Conservation (phyloP, 306 rosid genomes). For the Vigna nakashimae region DNA sequence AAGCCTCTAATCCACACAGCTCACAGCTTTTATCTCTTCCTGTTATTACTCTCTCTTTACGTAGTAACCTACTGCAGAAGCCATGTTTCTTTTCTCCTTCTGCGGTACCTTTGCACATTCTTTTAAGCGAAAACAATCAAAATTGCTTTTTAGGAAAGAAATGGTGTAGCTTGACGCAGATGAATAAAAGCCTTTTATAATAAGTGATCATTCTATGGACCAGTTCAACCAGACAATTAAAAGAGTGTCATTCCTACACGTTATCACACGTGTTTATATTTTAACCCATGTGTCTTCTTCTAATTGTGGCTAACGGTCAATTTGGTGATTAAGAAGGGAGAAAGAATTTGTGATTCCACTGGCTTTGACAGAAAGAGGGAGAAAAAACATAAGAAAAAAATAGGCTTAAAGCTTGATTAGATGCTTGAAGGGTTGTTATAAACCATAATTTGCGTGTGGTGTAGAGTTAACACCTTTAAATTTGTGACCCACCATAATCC, state of each 20-base stretch:
- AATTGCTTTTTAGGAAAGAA: slow-evolving; percentile 5
- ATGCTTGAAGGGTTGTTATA: slow-evolving; percentile 48
- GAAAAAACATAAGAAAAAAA: too few relatives aligned
- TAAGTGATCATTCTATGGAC: slow-evolving; percentile 9
- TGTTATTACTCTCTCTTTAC: slow-evolving; percentile 37
- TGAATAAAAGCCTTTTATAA: slow-evolving; percentile 44
- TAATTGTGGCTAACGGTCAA: slow-evolving; percentile 21
- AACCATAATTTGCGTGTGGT: slow-evolving; percentile 65
- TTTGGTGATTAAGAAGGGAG: slow-evolving; percentile 29
- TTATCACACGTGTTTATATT: slow-evolving; percentile 40
- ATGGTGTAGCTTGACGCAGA: background rate
- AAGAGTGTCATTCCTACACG: slow-evolving; percentile 52
- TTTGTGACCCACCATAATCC: slow-evolving; percentile 53
- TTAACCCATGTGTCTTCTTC: slow-evolving; percentile 29
- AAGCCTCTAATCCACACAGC: slow-evolving; percentile 67
- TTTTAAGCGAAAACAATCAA: slow-evolving; percentile 22
- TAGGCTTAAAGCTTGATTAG: slow-evolving; percentile 35
- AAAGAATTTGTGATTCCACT: slow-evolving; percentile 48
- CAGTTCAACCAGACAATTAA: slow-evolving; percentile 53
- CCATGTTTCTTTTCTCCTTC: slow-evolving; percentile 45
- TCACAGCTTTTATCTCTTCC: slow-evolving; percentile 56
- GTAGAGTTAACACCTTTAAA: slow-evolving; percentile 55
- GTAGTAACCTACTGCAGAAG: background rate
- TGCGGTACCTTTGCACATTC: slow-evolving; percentile 68
- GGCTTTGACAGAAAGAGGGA: slow-evolving; percentile 46